These are phyloP conservation scores for Termitomyces sp. DNA, from an alignment of 768 basidiomycete species.

Conservation along the genomic window DNA sequence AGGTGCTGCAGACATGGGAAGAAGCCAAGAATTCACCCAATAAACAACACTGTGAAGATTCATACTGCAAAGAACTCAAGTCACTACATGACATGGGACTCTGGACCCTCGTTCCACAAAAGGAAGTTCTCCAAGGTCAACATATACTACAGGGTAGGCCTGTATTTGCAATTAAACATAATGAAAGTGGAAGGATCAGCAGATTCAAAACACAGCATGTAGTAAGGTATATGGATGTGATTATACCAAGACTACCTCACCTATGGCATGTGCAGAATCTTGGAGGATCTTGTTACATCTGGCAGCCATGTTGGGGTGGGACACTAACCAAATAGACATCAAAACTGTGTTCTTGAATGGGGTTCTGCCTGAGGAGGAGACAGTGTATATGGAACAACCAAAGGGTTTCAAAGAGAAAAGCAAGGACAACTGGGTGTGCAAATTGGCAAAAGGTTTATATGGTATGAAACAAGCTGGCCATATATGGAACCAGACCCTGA, in stretches of 20 bases:
- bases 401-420: neutral
- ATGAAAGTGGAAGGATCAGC: neutral
- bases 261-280: no score
- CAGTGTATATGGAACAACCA: neutral
- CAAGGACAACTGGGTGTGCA: neutral
- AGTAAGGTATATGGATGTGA: neutral
- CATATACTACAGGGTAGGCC: neutral
- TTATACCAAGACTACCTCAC: no score
- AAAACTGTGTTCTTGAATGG: neutral
- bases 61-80: no score
- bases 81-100: no score
- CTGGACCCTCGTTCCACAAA: no score
- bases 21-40: no score
- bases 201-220: neutral
- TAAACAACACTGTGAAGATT: no score
- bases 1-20: no score
- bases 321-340: neutral
- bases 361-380: neutral
- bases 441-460: neutral
- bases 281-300: no score
- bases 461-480: neutral
- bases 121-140: no score
- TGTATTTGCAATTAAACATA: neutral
- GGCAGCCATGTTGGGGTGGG: neutral
- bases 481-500: neutral